Evolutionary conservation across 805 yeast species (phyloP).

Genomic region (Zygoascus flipseniorum): DNA sequence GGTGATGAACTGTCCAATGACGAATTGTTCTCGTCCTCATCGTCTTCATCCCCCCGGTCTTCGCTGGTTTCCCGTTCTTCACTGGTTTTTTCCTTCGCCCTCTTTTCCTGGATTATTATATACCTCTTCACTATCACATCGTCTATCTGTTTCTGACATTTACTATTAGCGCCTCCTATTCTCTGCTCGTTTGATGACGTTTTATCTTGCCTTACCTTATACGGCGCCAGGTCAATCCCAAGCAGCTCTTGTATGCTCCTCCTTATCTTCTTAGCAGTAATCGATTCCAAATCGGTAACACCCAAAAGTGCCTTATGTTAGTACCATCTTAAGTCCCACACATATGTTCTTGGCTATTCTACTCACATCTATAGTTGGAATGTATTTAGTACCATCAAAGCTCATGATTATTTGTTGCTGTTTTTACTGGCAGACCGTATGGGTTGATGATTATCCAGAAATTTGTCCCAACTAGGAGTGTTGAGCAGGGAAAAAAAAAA

Average conservation of each 20-base stretch:
- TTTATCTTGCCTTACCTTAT: conserved; percentile 23
- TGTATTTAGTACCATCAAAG: conserved; percentile 31
- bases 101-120: conserved; percentile 34
- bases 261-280: conserved; percentile 64
- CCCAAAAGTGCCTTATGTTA: conserved; percentile 21
- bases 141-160: conserved; percentile 45
- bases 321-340: not conserved
- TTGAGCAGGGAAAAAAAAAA: not conserved
- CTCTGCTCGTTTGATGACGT: not conserved
- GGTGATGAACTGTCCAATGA: not conserved
- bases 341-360: not conserved
- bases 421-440: not conserved
- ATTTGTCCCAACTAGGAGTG: not conserved
- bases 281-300: conserved; percentile 51
- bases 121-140: conserved; percentile 53
- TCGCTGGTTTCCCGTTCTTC: not conserved
- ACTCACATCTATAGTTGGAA: conserved; percentile 60
- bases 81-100: not conserved
- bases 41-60: conserved; percentile 15
- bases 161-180: not conserved
- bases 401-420: conserved; percentile 2
- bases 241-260: conserved; percentile 65
- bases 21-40: not conserved
- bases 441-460: not conserved
- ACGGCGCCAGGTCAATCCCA: conserved; percentile 41